Evolutionary conservation across 2,329 filamentous ascomycete genomes (phyloP).

Genomic region (Aphanoascus verrucosus): DNA sequence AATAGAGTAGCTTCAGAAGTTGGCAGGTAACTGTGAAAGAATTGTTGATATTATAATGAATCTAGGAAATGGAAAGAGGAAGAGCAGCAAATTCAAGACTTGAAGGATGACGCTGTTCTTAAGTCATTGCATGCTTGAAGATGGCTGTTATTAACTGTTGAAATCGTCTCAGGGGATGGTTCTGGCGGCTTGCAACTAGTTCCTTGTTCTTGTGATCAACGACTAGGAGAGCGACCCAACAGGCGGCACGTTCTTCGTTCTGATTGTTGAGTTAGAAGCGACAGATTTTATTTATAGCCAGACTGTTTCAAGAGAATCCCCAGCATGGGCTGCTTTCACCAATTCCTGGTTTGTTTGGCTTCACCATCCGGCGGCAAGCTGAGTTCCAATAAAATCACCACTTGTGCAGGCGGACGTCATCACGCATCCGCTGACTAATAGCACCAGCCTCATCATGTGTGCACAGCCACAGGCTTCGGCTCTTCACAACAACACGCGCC

Average conservation of each 20-base stretch:
- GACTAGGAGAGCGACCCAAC: neutral
- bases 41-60: neutral
- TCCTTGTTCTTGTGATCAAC: neutral
- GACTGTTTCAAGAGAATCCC: neutral
- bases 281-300: neutral
- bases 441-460: neutral
- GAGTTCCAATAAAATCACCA: neutral
- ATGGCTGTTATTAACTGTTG: neutral
- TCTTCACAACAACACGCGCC: neutral
- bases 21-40: neutral
- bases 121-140: neutral
- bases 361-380: slow-evolving; percentile 6
- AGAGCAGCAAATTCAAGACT: neutral
- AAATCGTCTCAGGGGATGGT: neutral
- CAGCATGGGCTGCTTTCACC: neutral
- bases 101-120: neutral
- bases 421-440: neutral
- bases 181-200: neutral
- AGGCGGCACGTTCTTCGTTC: neutral
- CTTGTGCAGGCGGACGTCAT: neutral
- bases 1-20: neutral
- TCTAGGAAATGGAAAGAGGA: neutral
- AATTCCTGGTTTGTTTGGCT: neutral
- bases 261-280: neutral
- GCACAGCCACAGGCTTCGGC: neutral